These are phyloP conservation scores for Lactarius hatsudake DNA, from an alignment of 768 basidiomycete species.

Conservation along the genomic window DNA sequence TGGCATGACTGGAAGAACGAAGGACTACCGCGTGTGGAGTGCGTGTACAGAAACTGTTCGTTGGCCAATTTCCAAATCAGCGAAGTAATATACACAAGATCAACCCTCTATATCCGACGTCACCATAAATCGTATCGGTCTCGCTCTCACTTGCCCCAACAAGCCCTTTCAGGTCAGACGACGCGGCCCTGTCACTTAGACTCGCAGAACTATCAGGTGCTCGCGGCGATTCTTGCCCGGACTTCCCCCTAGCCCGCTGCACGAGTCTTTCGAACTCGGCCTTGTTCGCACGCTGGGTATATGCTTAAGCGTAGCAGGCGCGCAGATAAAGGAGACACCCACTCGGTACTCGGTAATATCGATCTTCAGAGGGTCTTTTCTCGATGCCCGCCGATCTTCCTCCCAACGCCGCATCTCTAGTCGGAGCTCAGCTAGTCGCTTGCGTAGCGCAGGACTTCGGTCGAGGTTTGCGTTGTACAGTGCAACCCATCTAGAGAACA, in stretches of 20 bases:
- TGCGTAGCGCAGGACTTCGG: conserved; percentile 20
- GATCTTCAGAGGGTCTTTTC: conserved; percentile 19
- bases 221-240: neutral
- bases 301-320: neutral
- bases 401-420: conserved; percentile 30
- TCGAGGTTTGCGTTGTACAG: conserved; percentile 34
- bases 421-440: conserved; percentile 21
- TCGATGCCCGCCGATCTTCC: conserved; percentile 16
- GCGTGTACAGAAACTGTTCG: neutral
- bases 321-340: neutral
- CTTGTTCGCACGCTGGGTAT: conserved; percentile 24
- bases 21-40: neutral
- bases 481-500: conserved; percentile 27
- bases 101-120: conserved; percentile 18
- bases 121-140: conserved; percentile 12
- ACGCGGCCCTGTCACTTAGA: neutral
- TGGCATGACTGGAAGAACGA: conserved; percentile 14
- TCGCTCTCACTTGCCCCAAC: neutral
- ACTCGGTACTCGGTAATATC: conserved; percentile 23
- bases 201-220: neutral
- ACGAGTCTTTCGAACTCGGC: conserved; percentile 26
- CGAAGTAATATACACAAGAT: neutral
- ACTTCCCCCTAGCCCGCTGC: conserved; percentile 13
- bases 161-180: neutral
- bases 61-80: conserved; percentile 1